Conservation (phyloP, 768 basidiomycete genomes). For the Amanita subjunquillea region DNA sequence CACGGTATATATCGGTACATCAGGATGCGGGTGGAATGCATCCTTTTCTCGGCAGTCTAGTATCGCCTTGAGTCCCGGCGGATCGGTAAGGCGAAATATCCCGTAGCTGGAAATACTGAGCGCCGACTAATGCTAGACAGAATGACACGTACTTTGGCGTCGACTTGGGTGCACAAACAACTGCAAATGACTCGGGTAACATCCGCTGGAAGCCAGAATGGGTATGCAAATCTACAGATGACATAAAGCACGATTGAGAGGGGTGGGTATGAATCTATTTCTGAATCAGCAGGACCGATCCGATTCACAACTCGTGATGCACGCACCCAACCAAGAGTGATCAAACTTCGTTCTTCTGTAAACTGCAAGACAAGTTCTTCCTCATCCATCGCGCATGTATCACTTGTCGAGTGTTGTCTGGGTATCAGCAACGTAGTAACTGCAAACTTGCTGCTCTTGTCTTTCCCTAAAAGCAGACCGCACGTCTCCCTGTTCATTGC, state of each 20-base stretch:
- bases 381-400: slow-evolving; percentile 90
- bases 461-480: slow-evolving; percentile 71
- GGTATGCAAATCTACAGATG: slow-evolving; percentile 87
- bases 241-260: slow-evolving; percentile 91
- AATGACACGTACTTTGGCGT: slow-evolving; percentile 50
- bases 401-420: slow-evolving; percentile 79
- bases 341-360: slow-evolving; percentile 69
- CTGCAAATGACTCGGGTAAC: slow-evolving; percentile 87
- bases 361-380: slow-evolving; percentile 83
- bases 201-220: slow-evolving; percentile 84
- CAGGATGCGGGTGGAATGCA: slow-evolving; percentile 82
- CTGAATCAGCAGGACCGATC: not conserved
- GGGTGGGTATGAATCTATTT: slow-evolving; percentile 86
- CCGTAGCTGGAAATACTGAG: slow-evolving; percentile 47
- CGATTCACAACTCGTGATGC: slow-evolving; percentile 5
- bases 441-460: slow-evolving; percentile 45
- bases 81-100: slow-evolving; percentile 84
- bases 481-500: slow-evolving; percentile 76
- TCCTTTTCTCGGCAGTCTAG: slow-evolving; percentile 57
- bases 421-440: slow-evolving; percentile 84
- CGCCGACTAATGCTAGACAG: not conserved
- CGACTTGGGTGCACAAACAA: slow-evolving; percentile 80
- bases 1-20: slow-evolving; percentile 80
- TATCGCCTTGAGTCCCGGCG: slow-evolving; percentile 69
- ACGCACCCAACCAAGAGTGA: slow-evolving; percentile 88